Evolutionary conservation across 805 yeast genomes (phyloP).

Genomic region (Ogataea zsoltii): DNA sequence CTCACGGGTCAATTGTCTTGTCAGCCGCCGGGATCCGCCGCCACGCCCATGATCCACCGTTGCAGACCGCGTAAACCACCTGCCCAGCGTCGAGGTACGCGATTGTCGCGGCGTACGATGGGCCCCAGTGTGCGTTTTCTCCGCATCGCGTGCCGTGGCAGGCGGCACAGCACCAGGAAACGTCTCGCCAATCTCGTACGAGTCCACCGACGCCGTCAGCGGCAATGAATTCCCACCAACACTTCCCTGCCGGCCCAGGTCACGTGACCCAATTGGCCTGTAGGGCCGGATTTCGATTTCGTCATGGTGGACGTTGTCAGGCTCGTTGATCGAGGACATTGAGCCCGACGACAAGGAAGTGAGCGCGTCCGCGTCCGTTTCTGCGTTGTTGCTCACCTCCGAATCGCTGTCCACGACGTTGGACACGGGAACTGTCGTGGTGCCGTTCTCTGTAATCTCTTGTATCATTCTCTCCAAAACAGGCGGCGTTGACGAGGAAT

Average conservation of each 20-base stretch:
- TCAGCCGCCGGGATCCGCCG: slow-evolving; percentile 2
- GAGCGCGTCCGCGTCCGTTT: neutral
- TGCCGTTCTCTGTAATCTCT: too few species aligned
- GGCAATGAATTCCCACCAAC: neutral
- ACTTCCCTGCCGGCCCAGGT: neutral
- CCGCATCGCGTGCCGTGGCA: neutral
- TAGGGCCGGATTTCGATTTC: slow-evolving; percentile 1
- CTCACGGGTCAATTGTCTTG: slow-evolving; percentile 18
- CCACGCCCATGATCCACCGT: neutral
- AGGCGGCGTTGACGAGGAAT: too few species aligned
- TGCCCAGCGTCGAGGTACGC: slow-evolving; percentile 7
- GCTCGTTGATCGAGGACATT: neutral
- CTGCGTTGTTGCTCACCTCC: neutral
- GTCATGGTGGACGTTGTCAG: neutral
- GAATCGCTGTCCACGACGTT: neutral
- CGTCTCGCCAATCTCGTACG: slow-evolving; percentile 1
- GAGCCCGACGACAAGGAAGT: neutral
- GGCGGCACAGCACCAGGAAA: neutral
- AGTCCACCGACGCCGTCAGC: slow-evolving; percentile 1
- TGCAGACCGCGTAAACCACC: slow-evolving; percentile 10
- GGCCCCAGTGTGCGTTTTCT: neutral
- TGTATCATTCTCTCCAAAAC: too few species aligned
- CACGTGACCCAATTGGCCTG: slow-evolving; percentile 1
- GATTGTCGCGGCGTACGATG: neutral
- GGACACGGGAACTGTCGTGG: too few species aligned